Base-by-base conservation (phyloP, 1,139 yeast species). In the Yamadazyma friedrichii region DNA sequence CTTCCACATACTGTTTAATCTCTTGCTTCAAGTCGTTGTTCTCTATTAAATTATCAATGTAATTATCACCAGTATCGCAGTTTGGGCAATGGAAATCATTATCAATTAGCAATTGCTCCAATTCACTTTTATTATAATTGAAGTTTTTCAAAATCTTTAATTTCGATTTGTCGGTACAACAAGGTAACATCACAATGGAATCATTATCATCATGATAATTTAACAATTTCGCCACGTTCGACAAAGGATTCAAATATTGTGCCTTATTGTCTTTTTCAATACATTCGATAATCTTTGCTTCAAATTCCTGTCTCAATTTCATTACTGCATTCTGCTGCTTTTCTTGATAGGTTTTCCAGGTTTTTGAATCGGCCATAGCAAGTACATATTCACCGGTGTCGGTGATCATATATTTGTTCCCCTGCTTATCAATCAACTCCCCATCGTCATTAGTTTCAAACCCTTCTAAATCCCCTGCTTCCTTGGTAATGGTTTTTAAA, bases 351-450 rank as follows among this genome's bases (percentile, higher is more conserved):
- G 75, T 80, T 44, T 84, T 82, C 98, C 99, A 94, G 0, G 98
- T 86, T 53, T 84, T 86, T 38, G 82, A 80, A 65, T 93, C 98
- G 0, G 98, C 98, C 53, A 91, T 81, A 12, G 96, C 96, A 40
- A 89, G 84, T 9, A 94, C 98, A 60, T 87, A 93, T 55, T 91
- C 89, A 38, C 98, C 99, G 35, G 88, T 95, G 42, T 91, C 98
- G 26, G 93, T 88, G 48, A 93, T 82, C 85, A 93, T 81, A 46
- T 86, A 86, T 10, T 71, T 64, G 46, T 87, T 84, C 32, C 88
- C 88, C 42, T 76, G 81, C 10, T 77, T 78, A 59, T 84, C 86
- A 9, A 71, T 67, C 52, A 72, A 61, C 40, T 71, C 77, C 4
- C 77, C 77, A 43, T 70, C 66, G 13, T 71, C 78, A 44, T 69